These are phyloP conservation scores for Lactarius quietus DNA, from an alignment of 768 basidiomycete genomes.

Conservation along the genomic window DNA sequence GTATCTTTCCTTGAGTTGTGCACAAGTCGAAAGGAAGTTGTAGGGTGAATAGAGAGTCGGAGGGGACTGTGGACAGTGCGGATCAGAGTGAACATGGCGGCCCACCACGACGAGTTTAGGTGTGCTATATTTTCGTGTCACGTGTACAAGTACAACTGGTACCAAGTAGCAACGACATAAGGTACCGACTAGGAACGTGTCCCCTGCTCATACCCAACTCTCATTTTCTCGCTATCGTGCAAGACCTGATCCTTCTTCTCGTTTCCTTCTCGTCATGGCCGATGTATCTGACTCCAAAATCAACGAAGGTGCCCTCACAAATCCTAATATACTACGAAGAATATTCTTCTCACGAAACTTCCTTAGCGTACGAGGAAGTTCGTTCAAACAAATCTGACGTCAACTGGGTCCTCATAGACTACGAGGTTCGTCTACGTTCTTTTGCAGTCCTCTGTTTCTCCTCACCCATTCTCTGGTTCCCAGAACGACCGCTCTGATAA, in stretches of 20 bases:
- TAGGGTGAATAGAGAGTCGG: not conserved
- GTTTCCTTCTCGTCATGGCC: conserved; percentile 18
- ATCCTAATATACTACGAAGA: not conserved
- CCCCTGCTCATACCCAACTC: not conserved
- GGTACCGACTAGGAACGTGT: not conserved
- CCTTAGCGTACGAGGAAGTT: conserved; percentile 80
- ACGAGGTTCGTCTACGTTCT: conserved; percentile 51
- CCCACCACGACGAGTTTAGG: no score
- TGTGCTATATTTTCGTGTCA: not conserved
- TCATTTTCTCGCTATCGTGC: conserved; percentile 11
- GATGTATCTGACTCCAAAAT: conserved; percentile 27
- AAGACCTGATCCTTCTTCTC: conserved; percentile 5
- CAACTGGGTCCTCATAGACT: conserved; percentile 90
- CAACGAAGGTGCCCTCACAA: conserved; percentile 20
- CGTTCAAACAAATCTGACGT: conserved; percentile 80
- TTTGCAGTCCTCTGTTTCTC: not conserved
- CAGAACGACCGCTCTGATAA: conserved; percentile 77
- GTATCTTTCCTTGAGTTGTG: not conserved
- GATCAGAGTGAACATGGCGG: conserved; percentile 10
- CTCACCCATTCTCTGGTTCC: conserved; percentile 6
- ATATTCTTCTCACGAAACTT: conserved; percentile 4
- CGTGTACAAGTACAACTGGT: not conserved
- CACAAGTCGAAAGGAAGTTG: not conserved
- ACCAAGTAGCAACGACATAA: not conserved
- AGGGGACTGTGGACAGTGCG: not conserved